These are phyloP conservation scores for Globisporangium echinulatum DNA, from an alignment of 352 stramenopile species.

Conservation along the genomic window DNA sequence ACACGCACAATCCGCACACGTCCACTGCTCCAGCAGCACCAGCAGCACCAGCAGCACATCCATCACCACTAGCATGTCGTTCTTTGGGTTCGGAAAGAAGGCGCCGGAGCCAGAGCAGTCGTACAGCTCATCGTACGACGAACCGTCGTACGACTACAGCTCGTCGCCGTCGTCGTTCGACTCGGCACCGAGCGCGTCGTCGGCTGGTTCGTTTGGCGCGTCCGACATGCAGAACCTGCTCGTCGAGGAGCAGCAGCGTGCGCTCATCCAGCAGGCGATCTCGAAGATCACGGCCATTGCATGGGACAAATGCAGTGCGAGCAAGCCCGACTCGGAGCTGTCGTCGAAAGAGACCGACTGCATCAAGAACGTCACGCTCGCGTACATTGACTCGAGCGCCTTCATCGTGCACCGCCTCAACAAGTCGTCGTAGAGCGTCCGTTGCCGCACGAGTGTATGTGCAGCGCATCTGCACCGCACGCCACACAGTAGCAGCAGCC, in stretches of 20 bases:
- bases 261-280: conserved; percentile 82
- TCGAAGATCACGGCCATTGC: conserved; percentile 87
- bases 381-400: conserved; percentile 85
- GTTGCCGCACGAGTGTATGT: neutral
- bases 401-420: conserved; percentile 82
- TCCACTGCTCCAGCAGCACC: too few relatives aligned
- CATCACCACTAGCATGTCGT: conserved; percentile 37
- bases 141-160: conserved; percentile 75
- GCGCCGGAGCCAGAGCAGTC: conserved; percentile 36
- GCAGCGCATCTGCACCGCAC: too few relatives aligned
- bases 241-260: conserved; percentile 85
- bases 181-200: conserved; percentile 17
- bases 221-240: conserved; percentile 77
- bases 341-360: conserved; percentile 76
- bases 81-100: conserved; percentile 79
- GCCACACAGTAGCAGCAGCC: neutral
- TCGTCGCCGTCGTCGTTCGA: conserved; percentile 34
- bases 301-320: conserved; percentile 86
- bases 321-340: conserved; percentile 78
- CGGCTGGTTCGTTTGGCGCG: conserved; percentile 27
- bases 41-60: too few relatives aligned
- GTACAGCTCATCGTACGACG: conserved; percentile 53
- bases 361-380: conserved; percentile 84
- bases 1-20: too few relatives aligned
- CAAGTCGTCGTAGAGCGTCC: conserved; percentile 37